phyloP scores from a whole-genome alignment of 805 yeast genomes.

The Isabelozyma rhagii region DNA sequence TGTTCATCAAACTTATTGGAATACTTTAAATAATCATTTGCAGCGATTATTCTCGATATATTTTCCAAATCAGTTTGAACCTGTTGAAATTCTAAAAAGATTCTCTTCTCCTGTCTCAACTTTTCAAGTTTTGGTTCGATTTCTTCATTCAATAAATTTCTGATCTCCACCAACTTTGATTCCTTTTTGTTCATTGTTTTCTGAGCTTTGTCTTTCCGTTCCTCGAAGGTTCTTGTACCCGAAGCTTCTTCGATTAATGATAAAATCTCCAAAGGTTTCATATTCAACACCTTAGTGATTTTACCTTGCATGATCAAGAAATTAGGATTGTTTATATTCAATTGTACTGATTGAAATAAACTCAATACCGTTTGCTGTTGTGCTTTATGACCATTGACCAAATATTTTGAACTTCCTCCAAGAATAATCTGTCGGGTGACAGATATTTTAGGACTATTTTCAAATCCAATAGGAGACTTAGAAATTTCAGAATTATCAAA shows the following conservation, averaged over 20 bases:
- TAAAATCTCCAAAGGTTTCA: conserved; percentile 89
- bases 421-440: conserved; percentile 88
- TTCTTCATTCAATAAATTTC: conserved; percentile 72
- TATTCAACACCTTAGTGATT: conserved; percentile 93
- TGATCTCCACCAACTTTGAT: conserved; percentile 74
- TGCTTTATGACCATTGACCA: conserved; percentile 94
- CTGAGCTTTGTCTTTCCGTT: conserved; percentile 86
- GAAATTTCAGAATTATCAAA: conserved; percentile 80
- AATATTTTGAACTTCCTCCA: conserved; percentile 89
- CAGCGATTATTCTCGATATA: conserved; percentile 66
- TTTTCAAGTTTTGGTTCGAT: conserved; percentile 89
- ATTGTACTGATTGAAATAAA: conserved; percentile 89
- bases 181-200: conserved; percentile 91
- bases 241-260: conserved; percentile 97
- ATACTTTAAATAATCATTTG: conserved; percentile 61
- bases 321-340: conserved; percentile 95
- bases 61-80: conserved; percentile 78
- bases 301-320: conserved; percentile 98
- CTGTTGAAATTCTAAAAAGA: conserved; percentile 82
- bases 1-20: conserved; percentile 41
- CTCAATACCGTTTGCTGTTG: conserved; percentile 90
- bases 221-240: conserved; percentile 94
- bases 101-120: conserved; percentile 75
- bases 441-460: conserved; percentile 70
- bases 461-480: conserved; percentile 86